Conservation (phyloP, 2,329 filamentous ascomycete species). For the Sclerotinia trifoliorum region DNA sequence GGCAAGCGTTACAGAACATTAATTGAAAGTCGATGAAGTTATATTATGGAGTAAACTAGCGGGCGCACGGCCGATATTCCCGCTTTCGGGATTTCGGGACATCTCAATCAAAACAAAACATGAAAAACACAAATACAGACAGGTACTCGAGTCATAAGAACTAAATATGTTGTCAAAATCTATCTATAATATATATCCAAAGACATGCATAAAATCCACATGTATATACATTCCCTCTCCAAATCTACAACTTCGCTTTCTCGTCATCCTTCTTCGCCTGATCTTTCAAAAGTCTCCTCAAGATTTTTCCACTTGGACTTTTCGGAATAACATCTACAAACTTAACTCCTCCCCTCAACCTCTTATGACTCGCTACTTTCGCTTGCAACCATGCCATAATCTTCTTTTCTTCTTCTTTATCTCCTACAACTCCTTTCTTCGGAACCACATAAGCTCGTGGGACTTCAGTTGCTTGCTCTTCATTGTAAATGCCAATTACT, state of each 20-base stretch:
- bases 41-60: not conserved
- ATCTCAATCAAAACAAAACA: not conserved
- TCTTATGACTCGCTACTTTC: slow-evolving; percentile 63
- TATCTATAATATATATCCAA: not conserved
- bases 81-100: not conserved
- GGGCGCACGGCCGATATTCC: not conserved
- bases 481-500: slow-evolving; percentile 61
- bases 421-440: slow-evolving; percentile 39
- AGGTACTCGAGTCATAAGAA: not conserved
- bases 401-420: slow-evolving; percentile 41
- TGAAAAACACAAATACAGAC: not conserved
- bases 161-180: not conserved
- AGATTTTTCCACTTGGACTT: slow-evolving; percentile 57
- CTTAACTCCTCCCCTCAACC: slow-evolving; percentile 63
- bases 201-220: not conserved
- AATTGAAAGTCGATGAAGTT: not conserved
- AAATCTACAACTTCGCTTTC: slow-evolving; percentile 27
- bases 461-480: slow-evolving; percentile 63
- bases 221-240: not conserved
- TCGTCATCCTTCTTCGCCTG: slow-evolving; percentile 35
- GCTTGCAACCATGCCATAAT: slow-evolving; percentile 58
- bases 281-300: slow-evolving; percentile 48
- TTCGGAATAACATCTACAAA: slow-evolving; percentile 70
- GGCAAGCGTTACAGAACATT: not conserved
- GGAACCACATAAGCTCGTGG: slow-evolving; percentile 64